Evolutionary conservation across 1,284 basidiomycete genomes (phyloP), one percentile per base, ranked within the genome.

Genomic region (Fomitopsis schrenkii): DNA sequence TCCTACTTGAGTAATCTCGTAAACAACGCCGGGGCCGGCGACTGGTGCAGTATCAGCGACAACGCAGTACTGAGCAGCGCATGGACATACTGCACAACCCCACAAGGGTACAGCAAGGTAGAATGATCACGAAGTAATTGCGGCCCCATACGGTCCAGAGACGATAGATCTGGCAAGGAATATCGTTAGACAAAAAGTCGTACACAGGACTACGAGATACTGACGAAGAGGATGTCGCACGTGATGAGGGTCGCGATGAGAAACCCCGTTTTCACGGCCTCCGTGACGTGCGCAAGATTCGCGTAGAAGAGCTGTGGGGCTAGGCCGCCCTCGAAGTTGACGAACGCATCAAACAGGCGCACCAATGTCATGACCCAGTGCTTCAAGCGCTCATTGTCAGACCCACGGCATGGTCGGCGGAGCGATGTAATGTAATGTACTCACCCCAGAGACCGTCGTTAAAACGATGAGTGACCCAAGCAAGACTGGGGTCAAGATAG

Each of bases 61-160:
- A n/a, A 3, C 19, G 2, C 2, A 12, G 28, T 5, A 48, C 5
- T 36, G 8, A 41, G 6, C 5, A 33, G 30, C 9, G n/a, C 14
- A 17, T n/a, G 15, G 17, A 33, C 60, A 3, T 33, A 62, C 60
- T 57, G 35, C 44, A 57, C 2, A 58, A 42, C 5, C 56, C 60
- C 17, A 56, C 5, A 9, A 62, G 28, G 30, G 56, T 33, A 14
- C 17, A 35, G 17, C 30, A 26, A 6, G 60, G 60, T 33, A 62
- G 5, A 8, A 62, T 58, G 41, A 55, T 41, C 2, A 58, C 57
- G 36, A 28, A 50, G 41, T 55, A 54, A 42, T 58, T 62, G 17
- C 58, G 48, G 26, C 57, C 52, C 60, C 60, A 62, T 30, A 62
- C 52, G 17, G 53, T 58, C 60, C 60, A 62, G 4, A 62, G 33